Conservation (phyloP, 2,329 filamentous ascomycete species). For the Metarhizium brunneum region DNA sequence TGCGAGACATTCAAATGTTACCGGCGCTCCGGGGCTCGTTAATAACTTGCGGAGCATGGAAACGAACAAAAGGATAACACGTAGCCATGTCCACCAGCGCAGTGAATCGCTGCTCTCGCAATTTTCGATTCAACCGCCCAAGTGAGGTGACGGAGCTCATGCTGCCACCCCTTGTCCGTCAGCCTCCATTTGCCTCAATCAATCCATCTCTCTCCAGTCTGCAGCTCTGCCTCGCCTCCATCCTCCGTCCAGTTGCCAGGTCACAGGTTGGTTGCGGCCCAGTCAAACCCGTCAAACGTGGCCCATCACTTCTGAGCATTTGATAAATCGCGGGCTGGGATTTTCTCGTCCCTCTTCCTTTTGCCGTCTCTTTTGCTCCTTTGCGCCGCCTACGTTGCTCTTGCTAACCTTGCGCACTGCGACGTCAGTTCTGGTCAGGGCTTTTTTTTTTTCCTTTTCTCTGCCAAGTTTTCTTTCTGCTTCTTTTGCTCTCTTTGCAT, state of each 20-base stretch:
- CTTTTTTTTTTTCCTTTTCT: not conserved
- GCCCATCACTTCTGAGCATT: constrained; percentile 11
- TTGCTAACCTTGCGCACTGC: not conserved
- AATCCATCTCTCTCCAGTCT: not conserved
- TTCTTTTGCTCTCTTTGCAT: not conserved
- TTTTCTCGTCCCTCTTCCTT: constrained; percentile 1
- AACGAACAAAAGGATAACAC: not conserved
- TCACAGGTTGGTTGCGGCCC: constrained; percentile 2
- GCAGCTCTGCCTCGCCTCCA: not conserved
- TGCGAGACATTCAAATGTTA: not conserved
- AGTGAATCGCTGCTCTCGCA: not conserved
- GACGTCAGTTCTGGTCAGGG: constrained; percentile 1
- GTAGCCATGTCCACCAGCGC: not conserved
- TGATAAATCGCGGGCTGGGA: constrained; percentile 20
- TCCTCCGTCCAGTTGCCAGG: not conserved
- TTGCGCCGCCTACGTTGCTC: not conserved
- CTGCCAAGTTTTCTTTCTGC: not conserved
- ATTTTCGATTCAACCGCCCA: not conserved
- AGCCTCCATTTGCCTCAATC: not conserved
- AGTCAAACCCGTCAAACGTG: not conserved
- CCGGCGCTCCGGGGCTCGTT: not conserved
- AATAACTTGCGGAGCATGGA: not conserved
- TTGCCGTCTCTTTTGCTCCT: not conserved
- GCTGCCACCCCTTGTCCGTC: not conserved
- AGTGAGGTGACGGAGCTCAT: not conserved